Conservation (phyloP, 2,329 filamentous ascomycete genomes). For the Beauveria pseudobassiana region DNA sequence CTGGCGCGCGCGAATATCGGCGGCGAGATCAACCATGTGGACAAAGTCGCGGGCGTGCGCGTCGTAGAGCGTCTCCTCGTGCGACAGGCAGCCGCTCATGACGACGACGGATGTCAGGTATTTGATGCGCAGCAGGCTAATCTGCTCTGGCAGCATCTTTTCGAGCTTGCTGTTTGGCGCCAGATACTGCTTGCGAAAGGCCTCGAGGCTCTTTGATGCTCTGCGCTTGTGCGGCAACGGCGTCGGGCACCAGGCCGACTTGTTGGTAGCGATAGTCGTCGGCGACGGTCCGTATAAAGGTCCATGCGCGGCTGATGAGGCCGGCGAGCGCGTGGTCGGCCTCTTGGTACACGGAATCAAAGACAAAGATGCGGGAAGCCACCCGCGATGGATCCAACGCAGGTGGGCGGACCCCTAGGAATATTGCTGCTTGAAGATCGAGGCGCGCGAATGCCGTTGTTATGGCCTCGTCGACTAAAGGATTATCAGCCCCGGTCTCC, state of each 20-base stretch:
- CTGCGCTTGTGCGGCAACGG: constrained; percentile 5
- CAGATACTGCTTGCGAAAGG: constrained; percentile 6
- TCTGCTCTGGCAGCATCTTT: constrained; percentile 7
- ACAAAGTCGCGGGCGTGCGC: constrained; percentile 9
- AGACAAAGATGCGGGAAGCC: constrained; percentile 8
- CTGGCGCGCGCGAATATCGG: not conserved
- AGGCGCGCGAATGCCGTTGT: constrained; percentile 12
- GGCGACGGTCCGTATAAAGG: constrained; percentile 11
- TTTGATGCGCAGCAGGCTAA: constrained; percentile 12
- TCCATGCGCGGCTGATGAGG: constrained; percentile 7
- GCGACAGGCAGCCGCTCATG: constrained; percentile 11
- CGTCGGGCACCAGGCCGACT: constrained; percentile 1
- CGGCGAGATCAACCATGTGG: constrained; percentile 11
- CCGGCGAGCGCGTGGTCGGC: constrained; percentile 8
- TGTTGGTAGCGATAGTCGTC: constrained; percentile 11
- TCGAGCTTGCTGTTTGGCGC: not conserved
- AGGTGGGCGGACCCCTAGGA: constrained; percentile 11
- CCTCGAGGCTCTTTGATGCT: constrained; percentile 9
- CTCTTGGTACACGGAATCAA: constrained; percentile 10
- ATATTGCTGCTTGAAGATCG: constrained; percentile 13
- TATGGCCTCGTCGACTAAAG: constrained; percentile 12
- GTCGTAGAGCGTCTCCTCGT: constrained; percentile 13
- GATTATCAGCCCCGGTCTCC: not conserved
- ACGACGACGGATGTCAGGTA: constrained; percentile 10
- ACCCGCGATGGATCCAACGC: constrained; percentile 4